A percentile compares a stretch with the other conserved stretches of the same genome.
phyloP scores from a whole-genome alignment of 176 grass and related monocot species.

The Pontederia crassipes region DNA sequence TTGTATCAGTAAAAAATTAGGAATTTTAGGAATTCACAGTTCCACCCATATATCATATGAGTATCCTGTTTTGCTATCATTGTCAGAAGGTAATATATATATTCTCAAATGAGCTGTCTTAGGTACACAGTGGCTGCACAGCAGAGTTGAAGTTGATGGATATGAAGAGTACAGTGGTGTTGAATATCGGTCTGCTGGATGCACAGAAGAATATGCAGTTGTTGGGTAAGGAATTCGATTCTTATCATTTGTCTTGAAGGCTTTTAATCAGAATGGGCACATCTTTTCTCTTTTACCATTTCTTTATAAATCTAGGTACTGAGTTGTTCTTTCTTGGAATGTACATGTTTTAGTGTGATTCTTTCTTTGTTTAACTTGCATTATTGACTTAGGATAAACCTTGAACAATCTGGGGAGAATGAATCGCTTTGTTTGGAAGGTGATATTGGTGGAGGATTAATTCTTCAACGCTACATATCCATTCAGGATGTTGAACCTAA shows the following conservation, averaged over 20 bases:
- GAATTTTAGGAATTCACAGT: background rate
- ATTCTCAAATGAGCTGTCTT: slow-evolving; percentile 10
- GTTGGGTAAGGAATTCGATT: slow-evolving; percentile 29
- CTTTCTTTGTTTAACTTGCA: background rate
- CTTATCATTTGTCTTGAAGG: too few relatives aligned
- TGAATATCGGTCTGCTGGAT: slow-evolving; percentile 92
- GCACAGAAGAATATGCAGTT: slow-evolving; percentile 77
- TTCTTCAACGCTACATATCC: slow-evolving; percentile 70
- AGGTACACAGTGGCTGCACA: slow-evolving; percentile 92
- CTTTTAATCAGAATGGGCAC: too few relatives aligned
- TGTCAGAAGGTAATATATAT: background rate
- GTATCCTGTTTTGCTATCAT: too few relatives aligned
- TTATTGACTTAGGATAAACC: slow-evolving; percentile 33
- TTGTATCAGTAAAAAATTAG: background rate
- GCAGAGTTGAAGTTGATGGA: slow-evolving; percentile 76
- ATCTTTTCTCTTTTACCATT: too few relatives aligned
- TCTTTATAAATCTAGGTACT: background rate
- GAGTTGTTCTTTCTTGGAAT: background rate
- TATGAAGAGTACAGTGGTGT: slow-evolving; percentile 92
- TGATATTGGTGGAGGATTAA: slow-evolving; percentile 74
- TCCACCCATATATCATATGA: background rate
- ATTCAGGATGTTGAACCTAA: slow-evolving; percentile 55
- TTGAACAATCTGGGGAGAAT: slow-evolving; percentile 67
- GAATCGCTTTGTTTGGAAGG: slow-evolving; percentile 91
- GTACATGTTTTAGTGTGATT: background rate